Evolutionary conservation across 2,329 filamentous ascomycete genomes (phyloP).

Genomic region (Hypoxylon sp.): DNA sequence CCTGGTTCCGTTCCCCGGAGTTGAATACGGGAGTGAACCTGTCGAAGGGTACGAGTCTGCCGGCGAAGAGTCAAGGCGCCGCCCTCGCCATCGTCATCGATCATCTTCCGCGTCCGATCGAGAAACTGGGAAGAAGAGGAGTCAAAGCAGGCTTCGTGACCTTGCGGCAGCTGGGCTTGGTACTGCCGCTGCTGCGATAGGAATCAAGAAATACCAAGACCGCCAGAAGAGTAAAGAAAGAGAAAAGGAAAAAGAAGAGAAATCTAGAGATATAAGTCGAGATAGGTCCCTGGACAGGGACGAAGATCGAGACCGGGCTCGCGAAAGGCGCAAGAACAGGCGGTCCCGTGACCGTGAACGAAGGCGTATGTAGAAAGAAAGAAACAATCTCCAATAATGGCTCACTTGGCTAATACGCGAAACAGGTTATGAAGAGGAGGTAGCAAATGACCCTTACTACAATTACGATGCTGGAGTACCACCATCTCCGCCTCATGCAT

Average conservation of each 20-base stretch:
- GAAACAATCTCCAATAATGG: background rate
- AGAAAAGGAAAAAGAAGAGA: slow-evolving; percentile 47
- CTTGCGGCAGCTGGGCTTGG: slow-evolving; percentile 68
- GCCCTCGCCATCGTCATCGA: slow-evolving; percentile 57
- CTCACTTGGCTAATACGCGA: slow-evolving; percentile 34
- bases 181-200: slow-evolving; percentile 71
- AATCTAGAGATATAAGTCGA: slow-evolving; percentile 53
- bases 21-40: slow-evolving; percentile 74
- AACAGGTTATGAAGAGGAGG: slow-evolving; percentile 52
- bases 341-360: slow-evolving; percentile 56
- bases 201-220: slow-evolving; percentile 71
- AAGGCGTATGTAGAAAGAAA: slow-evolving; percentile 47
- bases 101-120: slow-evolving; percentile 53
- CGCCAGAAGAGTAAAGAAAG: slow-evolving; percentile 59
- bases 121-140: slow-evolving; percentile 62
- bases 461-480: slow-evolving; percentile 45
- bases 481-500: slow-evolving; percentile 51
- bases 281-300: slow-evolving; percentile 46
- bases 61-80: slow-evolving; percentile 59
- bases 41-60: slow-evolving; percentile 66
- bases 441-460: slow-evolving; percentile 45
- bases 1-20: slow-evolving; percentile 60
- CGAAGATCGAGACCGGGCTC: slow-evolving; percentile 48
- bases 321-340: slow-evolving; percentile 43
- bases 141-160: slow-evolving; percentile 67